Base-by-base conservation (phyloP, 2,329 filamentous ascomycete genomes). In the Penicillium sp. region DNA sequence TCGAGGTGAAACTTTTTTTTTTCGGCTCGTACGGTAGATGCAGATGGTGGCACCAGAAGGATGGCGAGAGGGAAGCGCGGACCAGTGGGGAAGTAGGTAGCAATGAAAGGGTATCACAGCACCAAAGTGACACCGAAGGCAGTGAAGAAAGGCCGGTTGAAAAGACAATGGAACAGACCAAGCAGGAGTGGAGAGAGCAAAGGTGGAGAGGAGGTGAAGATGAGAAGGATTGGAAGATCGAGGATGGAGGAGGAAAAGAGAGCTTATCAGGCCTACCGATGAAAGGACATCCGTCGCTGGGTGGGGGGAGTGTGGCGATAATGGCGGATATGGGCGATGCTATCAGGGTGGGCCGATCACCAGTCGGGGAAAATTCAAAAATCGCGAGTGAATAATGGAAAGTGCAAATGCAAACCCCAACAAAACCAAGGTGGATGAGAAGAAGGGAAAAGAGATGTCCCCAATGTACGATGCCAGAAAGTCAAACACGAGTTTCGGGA, bases 91-190 rank as follows among this genome's bases (percentile, higher is more conserved):
- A 52, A 57, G 37, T 15, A 22, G 49, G 49, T 41, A n/a, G 47
- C 49, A 57, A 60, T 56, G 51, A 51, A 50, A 57, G 56, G 68
- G 68, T 71, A 62, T 66, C 63, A 71, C 67, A 62, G 56, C 57
- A 62, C 53, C 28, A 31, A n/a, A 55, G 65, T 67, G 31, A 67
- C 63, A 69, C 62, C 56, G 48, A 45, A 57, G 43, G 28, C 12
- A 54, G 43, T 43, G 56, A 60, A 42, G 38, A 35, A 17, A 54
- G 34, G 49, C 41, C 61, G 53, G 62, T 64, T 37, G 42, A 60
- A 50, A 64, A 59, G 58, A 53, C 31, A 64, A 66, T 63, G 39
- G 58, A 12, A 49, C 28, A 28, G 47, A 55, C 25, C 20, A 54
- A 54, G 20, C 25, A 41, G 41, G 28, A 28, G 22, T 39, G n/a